Evolutionary conservation across 306 rosid genomes (phyloP).

Genomic region (Trichosanthes cucumerina): DNA sequence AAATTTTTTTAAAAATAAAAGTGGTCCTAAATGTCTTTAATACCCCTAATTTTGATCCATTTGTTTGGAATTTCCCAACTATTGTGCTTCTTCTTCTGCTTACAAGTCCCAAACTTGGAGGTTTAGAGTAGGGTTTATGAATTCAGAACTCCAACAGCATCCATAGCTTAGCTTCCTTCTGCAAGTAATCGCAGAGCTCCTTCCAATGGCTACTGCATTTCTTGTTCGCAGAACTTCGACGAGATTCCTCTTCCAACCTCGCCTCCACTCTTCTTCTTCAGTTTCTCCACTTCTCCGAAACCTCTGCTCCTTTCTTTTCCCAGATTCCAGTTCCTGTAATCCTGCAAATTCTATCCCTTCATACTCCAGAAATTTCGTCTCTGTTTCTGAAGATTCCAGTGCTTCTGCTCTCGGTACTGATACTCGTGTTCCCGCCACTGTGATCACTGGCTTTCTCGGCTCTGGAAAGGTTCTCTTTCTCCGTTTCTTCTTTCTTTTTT

Average conservation of each 20-base stretch:
- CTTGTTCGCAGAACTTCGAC: constrained; percentile 20
- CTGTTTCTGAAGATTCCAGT: constrained; percentile 19
- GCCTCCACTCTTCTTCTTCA: constrained; percentile 9
- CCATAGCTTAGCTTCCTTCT: neutral
- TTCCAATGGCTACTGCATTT: constrained; percentile 29
- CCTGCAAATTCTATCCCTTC: constrained; percentile 10
- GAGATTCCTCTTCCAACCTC: constrained; percentile 25
- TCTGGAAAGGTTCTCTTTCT: constrained; percentile 61
- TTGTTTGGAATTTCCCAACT: too few relatives aligned
- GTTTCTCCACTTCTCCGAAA: constrained; percentile 17
- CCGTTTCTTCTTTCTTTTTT: neutral
- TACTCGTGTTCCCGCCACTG: constrained; percentile 74
- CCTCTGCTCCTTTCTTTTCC: constrained; percentile 20
- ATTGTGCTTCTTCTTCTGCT: neutral
- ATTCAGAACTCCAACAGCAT: neutral
- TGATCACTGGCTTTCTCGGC: constrained; percentile 85
- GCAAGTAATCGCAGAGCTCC: neutral
- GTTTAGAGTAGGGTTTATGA: constrained; percentile 1
- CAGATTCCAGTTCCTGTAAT: neutral
- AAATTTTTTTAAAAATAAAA: too few relatives aligned
- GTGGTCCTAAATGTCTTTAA: too few relatives aligned
- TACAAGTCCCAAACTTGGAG: neutral
- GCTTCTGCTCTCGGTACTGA: constrained; percentile 26
- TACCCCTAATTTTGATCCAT: too few relatives aligned
- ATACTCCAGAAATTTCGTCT: constrained; percentile 28